Percentiles rank a stretch among this genome's conserved stretches.
Conservation (phyloP, 2,329 filamentous ascomycete genomes). For the Diaporthe sp. region DNA sequence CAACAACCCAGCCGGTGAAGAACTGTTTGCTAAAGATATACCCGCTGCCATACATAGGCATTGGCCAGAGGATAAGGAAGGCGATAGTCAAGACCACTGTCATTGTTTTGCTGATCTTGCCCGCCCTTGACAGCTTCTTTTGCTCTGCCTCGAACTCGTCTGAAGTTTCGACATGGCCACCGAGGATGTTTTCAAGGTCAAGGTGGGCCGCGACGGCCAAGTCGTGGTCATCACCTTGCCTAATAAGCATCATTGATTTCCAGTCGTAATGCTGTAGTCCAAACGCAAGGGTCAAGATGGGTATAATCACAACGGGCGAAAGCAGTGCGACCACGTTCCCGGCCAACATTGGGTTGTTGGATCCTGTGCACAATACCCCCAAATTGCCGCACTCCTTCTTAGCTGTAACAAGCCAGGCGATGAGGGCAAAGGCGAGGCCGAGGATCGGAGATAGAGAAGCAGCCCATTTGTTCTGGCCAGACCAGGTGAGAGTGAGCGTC, state of each 20-base stretch:
- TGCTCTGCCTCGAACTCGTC: constrained; percentile 58
- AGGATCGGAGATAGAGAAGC: constrained; percentile 76
- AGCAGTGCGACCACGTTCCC: constrained; percentile 88
- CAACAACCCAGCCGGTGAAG: constrained; percentile 85
- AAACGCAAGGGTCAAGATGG: constrained; percentile 78
- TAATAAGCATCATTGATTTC: constrained; percentile 85
- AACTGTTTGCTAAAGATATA: constrained; percentile 88
- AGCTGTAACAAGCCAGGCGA: constrained; percentile 84
- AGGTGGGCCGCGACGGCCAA: constrained; percentile 73
- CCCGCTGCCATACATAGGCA: constrained; percentile 87
- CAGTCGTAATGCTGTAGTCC: constrained; percentile 86
- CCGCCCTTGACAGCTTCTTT: constrained; percentile 48
- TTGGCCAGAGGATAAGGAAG: constrained; percentile 89
- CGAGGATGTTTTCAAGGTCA: constrained; percentile 75
- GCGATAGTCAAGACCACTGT: constrained; percentile 60
- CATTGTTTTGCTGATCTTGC: constrained; percentile 51
- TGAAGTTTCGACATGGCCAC: constrained; percentile 52
- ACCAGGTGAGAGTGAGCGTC: constrained; percentile 84
- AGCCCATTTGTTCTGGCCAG: constrained; percentile 82
- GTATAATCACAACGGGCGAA: constrained; percentile 80
- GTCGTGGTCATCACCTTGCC: constrained; percentile 83
- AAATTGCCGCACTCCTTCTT: constrained; percentile 78
- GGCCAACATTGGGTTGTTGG: constrained; percentile 90
- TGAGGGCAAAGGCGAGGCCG: constrained; percentile 76
- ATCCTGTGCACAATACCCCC: constrained; percentile 80